phyloP scores from a whole-genome alignment of 2,329 filamentous ascomycete genomes.

The Scolecobasidium constrictum region DNA sequence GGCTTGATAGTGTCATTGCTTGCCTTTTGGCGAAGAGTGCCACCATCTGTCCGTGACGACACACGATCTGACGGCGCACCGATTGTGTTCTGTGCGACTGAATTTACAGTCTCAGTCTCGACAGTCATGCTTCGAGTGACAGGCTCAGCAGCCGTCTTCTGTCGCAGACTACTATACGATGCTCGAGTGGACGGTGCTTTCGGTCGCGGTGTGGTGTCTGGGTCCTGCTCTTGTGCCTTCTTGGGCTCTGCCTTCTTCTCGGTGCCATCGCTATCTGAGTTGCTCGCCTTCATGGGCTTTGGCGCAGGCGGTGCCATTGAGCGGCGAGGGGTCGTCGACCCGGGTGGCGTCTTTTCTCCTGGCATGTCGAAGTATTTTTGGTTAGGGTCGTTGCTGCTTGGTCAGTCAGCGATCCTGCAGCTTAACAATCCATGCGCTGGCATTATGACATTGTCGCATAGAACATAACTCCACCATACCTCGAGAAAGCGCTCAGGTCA shows the following conservation, averaged over 20 bases:
- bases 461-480: constrained; percentile 12
- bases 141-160: constrained; percentile 64
- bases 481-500: constrained; percentile 14
- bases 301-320: background rate
- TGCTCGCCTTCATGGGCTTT: constrained; percentile 19
- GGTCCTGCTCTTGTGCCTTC: constrained; percentile 7
- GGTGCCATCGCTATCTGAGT: constrained; percentile 57
- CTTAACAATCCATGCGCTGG: too few relatives aligned
- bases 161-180: constrained; percentile 55
- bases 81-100: constrained; percentile 74
- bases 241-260: constrained; percentile 40
- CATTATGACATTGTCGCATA: too few relatives aligned
- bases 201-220: constrained; percentile 15
- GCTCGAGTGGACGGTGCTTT: constrained; percentile 33
- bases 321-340: background rate
- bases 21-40: constrained; percentile 72
- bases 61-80: constrained; percentile 49
- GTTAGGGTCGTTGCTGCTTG: background rate
- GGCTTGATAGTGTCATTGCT: constrained; percentile 95
- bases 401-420: too few relatives aligned
- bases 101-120: constrained; percentile 90
- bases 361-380: background rate
- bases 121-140: constrained; percentile 88
- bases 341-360: background rate
- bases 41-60: constrained; percentile 48